phyloP scores from a whole-genome alignment of 139 green algal species.

The Volvox reticuliferus region DNA sequence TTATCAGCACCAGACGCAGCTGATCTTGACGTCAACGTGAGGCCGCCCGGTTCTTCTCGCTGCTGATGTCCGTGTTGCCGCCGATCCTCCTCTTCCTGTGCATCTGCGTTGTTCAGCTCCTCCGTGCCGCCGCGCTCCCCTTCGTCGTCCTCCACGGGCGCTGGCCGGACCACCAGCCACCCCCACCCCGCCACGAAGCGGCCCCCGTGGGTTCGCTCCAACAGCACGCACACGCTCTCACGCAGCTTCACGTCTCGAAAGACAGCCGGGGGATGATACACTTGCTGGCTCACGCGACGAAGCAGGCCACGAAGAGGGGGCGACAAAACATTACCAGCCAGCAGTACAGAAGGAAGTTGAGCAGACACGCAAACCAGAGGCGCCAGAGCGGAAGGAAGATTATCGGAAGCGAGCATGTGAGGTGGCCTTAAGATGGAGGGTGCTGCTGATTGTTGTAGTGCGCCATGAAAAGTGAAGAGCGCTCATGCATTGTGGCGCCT shows the following conservation, averaged over 20 bases:
- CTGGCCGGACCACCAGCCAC: constrained; percentile 5
- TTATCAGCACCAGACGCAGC: no score
- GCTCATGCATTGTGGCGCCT: no score
- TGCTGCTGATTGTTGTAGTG: no score
- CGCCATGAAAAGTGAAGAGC: no score
- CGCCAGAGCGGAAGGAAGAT: background rate
- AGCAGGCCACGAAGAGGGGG: background rate
- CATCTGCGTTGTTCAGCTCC: background rate
- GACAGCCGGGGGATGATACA: background rate
- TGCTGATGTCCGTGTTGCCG: background rate
- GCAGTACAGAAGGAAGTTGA: no score
- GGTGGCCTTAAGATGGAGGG: no score
- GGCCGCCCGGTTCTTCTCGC: background rate
- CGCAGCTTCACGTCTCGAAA: background rate
- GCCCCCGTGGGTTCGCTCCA: background rate
- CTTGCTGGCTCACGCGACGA: background rate
- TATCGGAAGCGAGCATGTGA: no score
- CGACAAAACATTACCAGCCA: no score
- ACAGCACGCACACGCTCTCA: constrained; percentile 30
- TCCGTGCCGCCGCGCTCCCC: background rate
- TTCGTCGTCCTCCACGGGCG: no score
- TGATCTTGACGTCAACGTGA: no score
- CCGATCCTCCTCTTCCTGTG: background rate
- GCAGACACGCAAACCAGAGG: no score
- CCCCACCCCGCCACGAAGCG: constrained; percentile 39